Evolutionary conservation across 2,329 filamentous ascomycete species (phyloP).

Genomic region (Alternaria sp.): DNA sequence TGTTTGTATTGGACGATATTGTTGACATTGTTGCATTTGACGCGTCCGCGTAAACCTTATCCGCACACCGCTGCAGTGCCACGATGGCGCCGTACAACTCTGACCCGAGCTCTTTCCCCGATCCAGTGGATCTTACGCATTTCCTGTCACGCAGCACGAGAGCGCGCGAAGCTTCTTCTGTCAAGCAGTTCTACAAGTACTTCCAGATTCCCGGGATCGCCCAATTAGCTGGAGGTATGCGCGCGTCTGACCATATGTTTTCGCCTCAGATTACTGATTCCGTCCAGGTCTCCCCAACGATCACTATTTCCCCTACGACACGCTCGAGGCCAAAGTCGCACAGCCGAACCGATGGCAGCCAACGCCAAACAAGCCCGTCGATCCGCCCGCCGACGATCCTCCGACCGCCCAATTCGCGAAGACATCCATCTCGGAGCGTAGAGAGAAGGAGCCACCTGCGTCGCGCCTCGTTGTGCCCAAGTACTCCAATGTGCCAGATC

Average conservation of each 20-base stretch:
- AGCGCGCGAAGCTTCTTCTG: slow-evolving; percentile 66
- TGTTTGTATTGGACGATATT: slow-evolving; percentile 9
- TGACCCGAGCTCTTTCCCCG: slow-evolving; percentile 43
- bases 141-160: slow-evolving; percentile 75
- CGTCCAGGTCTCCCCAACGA: slow-evolving; percentile 76
- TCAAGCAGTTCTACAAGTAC: slow-evolving; percentile 89
- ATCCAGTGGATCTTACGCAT: slow-evolving; percentile 78
- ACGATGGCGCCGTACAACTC: slow-evolving; percentile 34
- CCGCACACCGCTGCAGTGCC: neutral
- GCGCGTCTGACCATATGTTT: neutral
- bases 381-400: slow-evolving; percentile 46
- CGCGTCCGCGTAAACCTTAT: neutral
- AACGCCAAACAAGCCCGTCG: slow-evolving; percentile 67
- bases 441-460: slow-evolving; percentile 37
- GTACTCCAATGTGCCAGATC: slow-evolving; percentile 63
- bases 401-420: slow-evolving; percentile 37
- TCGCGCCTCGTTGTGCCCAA: slow-evolving; percentile 75
- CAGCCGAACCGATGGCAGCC: slow-evolving; percentile 76
- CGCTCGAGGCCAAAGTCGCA: slow-evolving; percentile 81
- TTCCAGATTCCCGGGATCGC: slow-evolving; percentile 69
- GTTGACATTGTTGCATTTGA: slow-evolving; percentile 9
- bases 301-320: slow-evolving; percentile 87
- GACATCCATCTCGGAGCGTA: slow-evolving; percentile 32
- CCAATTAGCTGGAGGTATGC: slow-evolving; percentile 65
- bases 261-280: slow-evolving; percentile 19